Conservation (phyloP, 1,284 basidiomycete species). For the Ganoderma resinaceum region DNA sequence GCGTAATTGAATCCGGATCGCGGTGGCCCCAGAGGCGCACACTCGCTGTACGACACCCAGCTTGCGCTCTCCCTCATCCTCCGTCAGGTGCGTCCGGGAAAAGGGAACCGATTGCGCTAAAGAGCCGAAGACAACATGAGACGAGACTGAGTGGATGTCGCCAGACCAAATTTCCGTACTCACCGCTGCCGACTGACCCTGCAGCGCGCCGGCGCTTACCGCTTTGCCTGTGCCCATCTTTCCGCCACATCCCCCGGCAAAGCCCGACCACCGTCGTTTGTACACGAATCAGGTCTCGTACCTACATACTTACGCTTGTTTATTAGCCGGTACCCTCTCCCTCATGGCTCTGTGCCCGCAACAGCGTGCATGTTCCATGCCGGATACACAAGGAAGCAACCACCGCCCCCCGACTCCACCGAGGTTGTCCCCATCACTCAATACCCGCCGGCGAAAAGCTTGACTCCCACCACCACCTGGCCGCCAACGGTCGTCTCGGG, state of each 20-base stretch:
- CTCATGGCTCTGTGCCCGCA: not conserved
- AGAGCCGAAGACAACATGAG: not conserved
- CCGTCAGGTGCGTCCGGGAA: not conserved
- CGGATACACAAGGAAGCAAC: not conserved
- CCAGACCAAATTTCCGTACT: not conserved
- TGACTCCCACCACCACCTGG: not conserved
- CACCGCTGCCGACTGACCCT: not conserved
- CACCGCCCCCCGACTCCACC: not conserved
- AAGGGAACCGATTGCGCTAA: not conserved
- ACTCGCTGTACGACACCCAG: not conserved
- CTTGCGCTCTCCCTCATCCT: not conserved
- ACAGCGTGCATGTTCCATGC: not conserved
- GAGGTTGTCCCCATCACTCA: not conserved
- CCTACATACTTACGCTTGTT: not conserved
- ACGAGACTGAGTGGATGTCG: not conserved
- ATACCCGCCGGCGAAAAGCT: not conserved
- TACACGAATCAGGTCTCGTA: not conserved
- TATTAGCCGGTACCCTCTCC: not conserved
- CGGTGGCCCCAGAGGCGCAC: slow-evolving; percentile 7
- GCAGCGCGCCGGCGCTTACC: not conserved
- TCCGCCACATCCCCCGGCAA: not conserved
- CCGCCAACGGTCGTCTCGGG: not conserved
- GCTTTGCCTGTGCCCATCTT: not conserved
- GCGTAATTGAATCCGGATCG: not conserved
- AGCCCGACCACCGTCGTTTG: not conserved